Evolutionary conservation across 257 asterid genomes (phyloP).

Genomic region (Scutellaria minor): DNA sequence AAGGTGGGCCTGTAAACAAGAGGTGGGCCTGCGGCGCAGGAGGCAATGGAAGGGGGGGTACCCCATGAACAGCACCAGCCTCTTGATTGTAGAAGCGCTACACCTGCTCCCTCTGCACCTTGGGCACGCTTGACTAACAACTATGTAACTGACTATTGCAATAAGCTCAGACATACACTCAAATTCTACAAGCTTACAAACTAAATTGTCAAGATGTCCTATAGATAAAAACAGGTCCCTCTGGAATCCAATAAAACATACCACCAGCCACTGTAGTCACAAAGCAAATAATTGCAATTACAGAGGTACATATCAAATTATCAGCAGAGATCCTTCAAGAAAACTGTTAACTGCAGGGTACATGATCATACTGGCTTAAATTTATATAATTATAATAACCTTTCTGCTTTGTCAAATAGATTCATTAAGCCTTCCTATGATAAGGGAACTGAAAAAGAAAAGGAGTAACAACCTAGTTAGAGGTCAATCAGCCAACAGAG

Average conservation of each 20-base stretch:
- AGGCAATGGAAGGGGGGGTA: too few relatives aligned
- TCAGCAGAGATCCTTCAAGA: conserved; percentile 23
- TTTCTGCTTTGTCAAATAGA: conserved; percentile 6
- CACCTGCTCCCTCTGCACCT: too few relatives aligned
- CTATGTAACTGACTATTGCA: background rate
- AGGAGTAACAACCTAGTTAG: background rate
- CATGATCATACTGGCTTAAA: background rate
- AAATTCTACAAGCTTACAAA: conserved; percentile 24
- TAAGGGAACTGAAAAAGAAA: conserved; percentile 5
- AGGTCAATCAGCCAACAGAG: conserved; percentile 21
- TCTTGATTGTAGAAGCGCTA: too few relatives aligned
- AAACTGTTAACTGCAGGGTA: background rate
- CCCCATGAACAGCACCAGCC: too few relatives aligned
- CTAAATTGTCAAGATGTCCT: conserved; percentile 8
- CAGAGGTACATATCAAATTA: conserved; percentile 13
- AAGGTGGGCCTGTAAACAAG: too few relatives aligned
- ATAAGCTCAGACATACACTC: conserved; percentile 31
- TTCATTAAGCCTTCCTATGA: background rate
- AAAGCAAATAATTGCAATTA: conserved; percentile 16
- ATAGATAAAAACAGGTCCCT: conserved; percentile 17
- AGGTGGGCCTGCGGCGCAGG: too few relatives aligned
- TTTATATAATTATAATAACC: conserved; percentile 1
- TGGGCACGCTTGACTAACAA: too few relatives aligned
- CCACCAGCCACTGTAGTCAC: conserved; percentile 14
- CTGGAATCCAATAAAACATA: background rate